These are phyloP conservation scores for Puccinia polysora DNA, from an alignment of 1,284 basidiomycete species.

Conservation along the genomic window DNA sequence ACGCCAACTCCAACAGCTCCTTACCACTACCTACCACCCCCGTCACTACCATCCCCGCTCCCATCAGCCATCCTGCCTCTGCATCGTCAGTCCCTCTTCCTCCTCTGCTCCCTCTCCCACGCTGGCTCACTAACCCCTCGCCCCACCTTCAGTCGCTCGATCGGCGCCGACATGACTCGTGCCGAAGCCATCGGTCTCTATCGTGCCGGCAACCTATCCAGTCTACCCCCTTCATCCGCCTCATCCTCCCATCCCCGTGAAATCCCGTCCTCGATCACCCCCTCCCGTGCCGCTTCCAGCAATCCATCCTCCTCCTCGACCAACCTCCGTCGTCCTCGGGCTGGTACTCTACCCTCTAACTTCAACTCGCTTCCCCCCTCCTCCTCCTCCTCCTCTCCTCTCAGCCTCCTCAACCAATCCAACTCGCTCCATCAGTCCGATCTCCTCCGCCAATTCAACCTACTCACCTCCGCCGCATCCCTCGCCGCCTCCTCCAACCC, in stretches of 20 bases:
- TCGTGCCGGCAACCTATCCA: slow-evolving; percentile 15
- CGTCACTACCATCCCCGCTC: too few species aligned
- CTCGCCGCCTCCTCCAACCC: neutral
- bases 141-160: neutral
- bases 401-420: neutral
- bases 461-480: neutral
- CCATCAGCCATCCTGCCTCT: too few species aligned
- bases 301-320: neutral
- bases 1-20: too few species aligned
- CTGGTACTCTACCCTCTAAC: slow-evolving; percentile 44
- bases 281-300: neutral
- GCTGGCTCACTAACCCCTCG: too few species aligned
- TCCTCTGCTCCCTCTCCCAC: too few species aligned
- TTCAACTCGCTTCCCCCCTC: slow-evolving; percentile 5
- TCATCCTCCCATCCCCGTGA: neutral
- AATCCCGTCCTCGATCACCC: neutral
- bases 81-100: too few species aligned
- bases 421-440: too few species aligned
- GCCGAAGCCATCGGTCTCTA: slow-evolving; percentile 34
- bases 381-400: neutral
- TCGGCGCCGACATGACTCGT: slow-evolving; percentile 15
- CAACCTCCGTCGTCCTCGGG: slow-evolving; percentile 22
- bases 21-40: too few species aligned
- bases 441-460: slow-evolving; percentile 23
- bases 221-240: neutral